These are phyloP conservation scores for Podaxis carcinomalis DNA, from an alignment of 768 basidiomycete species.

Conservation along the genomic window DNA sequence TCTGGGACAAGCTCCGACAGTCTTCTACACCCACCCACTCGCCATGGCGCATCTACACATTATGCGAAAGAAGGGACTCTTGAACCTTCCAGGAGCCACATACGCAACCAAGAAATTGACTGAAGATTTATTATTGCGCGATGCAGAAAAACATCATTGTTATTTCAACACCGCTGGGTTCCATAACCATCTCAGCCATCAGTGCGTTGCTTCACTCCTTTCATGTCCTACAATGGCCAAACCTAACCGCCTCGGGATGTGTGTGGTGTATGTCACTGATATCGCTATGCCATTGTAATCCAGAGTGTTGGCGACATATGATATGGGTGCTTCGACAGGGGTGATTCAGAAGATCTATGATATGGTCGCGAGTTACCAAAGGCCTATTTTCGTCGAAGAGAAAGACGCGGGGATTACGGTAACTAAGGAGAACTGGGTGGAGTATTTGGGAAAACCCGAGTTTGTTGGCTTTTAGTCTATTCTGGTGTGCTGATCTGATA, in stretches of 20 bases:
- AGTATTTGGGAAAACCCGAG: slow-evolving; percentile 47
- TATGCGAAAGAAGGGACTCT: slow-evolving; percentile 27
- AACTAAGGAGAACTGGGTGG: slow-evolving; percentile 41
- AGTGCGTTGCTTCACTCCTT: slow-evolving; percentile 32
- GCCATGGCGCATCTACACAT: not conserved
- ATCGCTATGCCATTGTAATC: not conserved
- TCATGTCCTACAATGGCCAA: not conserved
- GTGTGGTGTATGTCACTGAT: not conserved
- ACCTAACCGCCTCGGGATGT: not conserved
- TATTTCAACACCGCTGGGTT: slow-evolving; percentile 36
- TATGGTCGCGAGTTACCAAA: slow-evolving; percentile 30
- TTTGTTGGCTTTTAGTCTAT: slow-evolving; percentile 18
- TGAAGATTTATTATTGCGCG: slow-evolving; percentile 43
- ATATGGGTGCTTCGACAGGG: slow-evolving; percentile 44
- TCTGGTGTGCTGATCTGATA: not conserved
- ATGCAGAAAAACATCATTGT: slow-evolving; percentile 48
- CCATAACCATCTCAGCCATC: slow-evolving; percentile 59
- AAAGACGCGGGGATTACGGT: slow-evolving; percentile 31
- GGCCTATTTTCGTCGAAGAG: slow-evolving; percentile 34
- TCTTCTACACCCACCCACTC: not conserved
- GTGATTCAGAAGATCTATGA: slow-evolving; percentile 48
- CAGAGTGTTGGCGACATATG: slow-evolving; percentile 53
- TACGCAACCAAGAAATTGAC: slow-evolving; percentile 34
- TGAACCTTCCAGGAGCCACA: slow-evolving; percentile 45
- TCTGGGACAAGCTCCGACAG: not conserved